Base-by-base conservation (phyloP, 371 early-diverging fungal genomes). In the Quaeritorhiza haematococci region DNA sequence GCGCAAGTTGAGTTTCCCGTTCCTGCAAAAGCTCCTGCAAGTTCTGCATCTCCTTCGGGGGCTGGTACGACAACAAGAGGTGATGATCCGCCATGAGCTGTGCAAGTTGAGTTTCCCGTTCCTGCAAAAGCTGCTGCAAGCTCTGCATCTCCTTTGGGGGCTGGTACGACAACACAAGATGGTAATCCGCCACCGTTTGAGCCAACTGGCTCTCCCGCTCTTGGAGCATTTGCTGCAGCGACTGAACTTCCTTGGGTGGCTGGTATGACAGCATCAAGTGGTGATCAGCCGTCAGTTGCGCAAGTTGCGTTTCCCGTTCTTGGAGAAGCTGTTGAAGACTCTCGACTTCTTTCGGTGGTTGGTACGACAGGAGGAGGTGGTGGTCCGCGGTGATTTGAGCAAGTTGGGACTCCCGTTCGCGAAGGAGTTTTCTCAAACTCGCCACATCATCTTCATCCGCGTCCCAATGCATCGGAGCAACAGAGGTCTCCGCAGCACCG, bases 361-460 rank as follows among this genome's bases (percentile, higher is more conserved):
- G 23, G 28, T 59, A 56, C n/a, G 61, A 61, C 23, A 61, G 44
- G 27, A 61, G 49, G 27, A 61, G 46, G 42, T 61, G 49, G 43
- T 60, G 48, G 43, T 61, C 61, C 7, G 56, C 19, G 23, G 42
- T 35, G 15, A 29, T 10, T 60, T 61, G 61, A 8, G n/a, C 33
- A 7, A 51, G 35, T 30, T 10, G 13, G 15, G 28, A 33, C 44
- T 8, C 44, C 6, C 48, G 17, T 44, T 13, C 30, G 15, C 19
- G 42, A 34, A 17, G 30, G 35, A 44, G 44, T 13, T 42, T 56
- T 29, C n/a, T 42, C 41, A 28, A 15, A n/a, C n/a, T n/a, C n/a
- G n/a, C n/a, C n/a, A n/a, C n/a, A n/a, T n/a, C n/a, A n/a, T n/a
- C n/a, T n/a, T n/a, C n/a, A n/a, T n/a, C n/a, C n/a, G n/a, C n/a